A percentile compares a stretch with the other conserved stretches of the same genome.
phyloP scores from a whole-genome alignment of 1,284 basidiomycete genomes.

The Cutaneotrichosporon sp. region DNA sequence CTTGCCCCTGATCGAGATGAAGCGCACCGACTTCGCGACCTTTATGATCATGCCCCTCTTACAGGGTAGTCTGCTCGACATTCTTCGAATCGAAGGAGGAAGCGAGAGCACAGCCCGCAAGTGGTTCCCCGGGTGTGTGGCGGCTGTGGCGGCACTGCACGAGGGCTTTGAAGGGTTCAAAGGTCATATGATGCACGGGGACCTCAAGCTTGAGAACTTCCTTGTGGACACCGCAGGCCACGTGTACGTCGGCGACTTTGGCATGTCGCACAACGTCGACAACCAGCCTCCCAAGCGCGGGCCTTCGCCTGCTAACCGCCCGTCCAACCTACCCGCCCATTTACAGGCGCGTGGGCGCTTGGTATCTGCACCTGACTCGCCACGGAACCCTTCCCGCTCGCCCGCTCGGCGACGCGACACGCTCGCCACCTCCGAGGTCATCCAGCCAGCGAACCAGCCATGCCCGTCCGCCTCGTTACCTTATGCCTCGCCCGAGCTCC shows the following conservation, averaged over 20 bases:
- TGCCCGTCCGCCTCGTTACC: constrained; percentile 83
- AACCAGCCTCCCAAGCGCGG: background rate
- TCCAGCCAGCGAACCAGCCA: constrained; percentile 11
- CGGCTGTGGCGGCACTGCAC: constrained; percentile 83
- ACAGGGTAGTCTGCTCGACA: constrained; percentile 78
- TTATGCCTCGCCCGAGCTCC: constrained; percentile 80
- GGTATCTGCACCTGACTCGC: constrained; percentile 6
- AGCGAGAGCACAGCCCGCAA: constrained; percentile 71
- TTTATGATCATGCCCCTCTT: constrained; percentile 82
- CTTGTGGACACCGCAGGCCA: constrained; percentile 78
- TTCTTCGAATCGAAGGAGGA: constrained; percentile 63
- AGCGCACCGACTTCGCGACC: constrained; percentile 64
- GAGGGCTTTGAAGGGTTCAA: constrained; percentile 57
- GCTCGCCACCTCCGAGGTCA: constrained; percentile 6
- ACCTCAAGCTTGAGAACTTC: constrained; percentile 96
- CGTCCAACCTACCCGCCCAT: constrained; percentile 5
- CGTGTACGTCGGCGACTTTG: constrained; percentile 51
- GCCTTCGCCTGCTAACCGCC: constrained; percentile 22
- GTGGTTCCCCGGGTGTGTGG: constrained; percentile 86
- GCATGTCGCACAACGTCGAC: constrained; percentile 40
- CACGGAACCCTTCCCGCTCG: constrained; percentile 9
- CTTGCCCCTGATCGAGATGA: constrained; percentile 72
- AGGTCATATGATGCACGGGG: constrained; percentile 76
- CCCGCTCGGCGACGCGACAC: constrained; percentile 20
- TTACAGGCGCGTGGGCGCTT: constrained; percentile 5